Base-by-base conservation (phyloP, 371 early-diverging fungal species). In the Rhizopus delemar region DNA sequence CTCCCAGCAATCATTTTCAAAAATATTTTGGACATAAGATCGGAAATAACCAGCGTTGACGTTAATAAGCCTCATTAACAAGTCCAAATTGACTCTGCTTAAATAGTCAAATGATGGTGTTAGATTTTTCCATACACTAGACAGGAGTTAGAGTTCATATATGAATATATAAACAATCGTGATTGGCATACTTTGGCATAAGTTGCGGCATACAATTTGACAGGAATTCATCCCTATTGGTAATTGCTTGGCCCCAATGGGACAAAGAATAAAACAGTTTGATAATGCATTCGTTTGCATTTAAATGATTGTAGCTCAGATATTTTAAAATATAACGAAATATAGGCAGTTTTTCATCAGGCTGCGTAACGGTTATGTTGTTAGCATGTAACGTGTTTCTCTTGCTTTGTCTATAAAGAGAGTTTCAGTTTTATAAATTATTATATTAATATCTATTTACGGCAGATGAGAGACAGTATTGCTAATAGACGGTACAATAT, bases 1-100 rank as follows among this genome's bases (percentile, higher is more conserved):
- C 76, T 83, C 77, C 83, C 83, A 83, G 29, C 64, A 73, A 1
- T 53, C 36, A 57, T 78, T 65, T 50, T 80, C 73, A 54, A 83
- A 79, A 16, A 79, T 56, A 33, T 76, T 60, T 39, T 65, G 65
- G 12, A 81, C 80, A 51, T 70, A 78, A 3, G 75, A 66, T 49
- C 73, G 77, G 51, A 83, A 77, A 48, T 62, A 63, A 0, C 59
- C 35, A 3, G 66, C 67, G 62, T 81, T 80, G 0, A 66, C 43
- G 41, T 62, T 70, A 36, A 81, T 65, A n/a, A 81, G 35, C 43
- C 72, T 74, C 78, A 83, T 79, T 9, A 83, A 36, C 13, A 83
- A 43, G 4, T 46, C 59, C 38, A 81, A 39, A 13, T 66, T 73
- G 22, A 75, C 68, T 35, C 71, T 71, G 33, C 75, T 78, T 35